Evolutionary conservation across 352 stramenopile genomes (phyloP).

Genomic region (Phytophthora ramorum): DNA sequence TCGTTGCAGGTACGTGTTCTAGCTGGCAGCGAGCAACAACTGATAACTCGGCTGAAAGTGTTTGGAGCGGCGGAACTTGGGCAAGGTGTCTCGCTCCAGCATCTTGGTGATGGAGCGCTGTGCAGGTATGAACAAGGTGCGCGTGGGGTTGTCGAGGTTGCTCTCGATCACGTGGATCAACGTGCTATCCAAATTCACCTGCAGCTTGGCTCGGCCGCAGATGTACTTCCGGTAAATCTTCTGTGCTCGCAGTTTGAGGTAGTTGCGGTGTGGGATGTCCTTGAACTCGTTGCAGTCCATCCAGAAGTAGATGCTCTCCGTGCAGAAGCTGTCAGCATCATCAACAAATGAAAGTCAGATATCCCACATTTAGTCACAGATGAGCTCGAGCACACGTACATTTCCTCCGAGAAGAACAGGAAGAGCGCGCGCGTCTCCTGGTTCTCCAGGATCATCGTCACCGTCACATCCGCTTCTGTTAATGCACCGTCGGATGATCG

Average conservation of each 20-base stretch:
- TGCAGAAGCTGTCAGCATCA: conserved; percentile 66
- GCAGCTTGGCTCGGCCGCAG: conserved; percentile 61
- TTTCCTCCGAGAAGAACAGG: conserved; percentile 80
- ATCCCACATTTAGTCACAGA: not conserved
- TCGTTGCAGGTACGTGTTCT: conserved; percentile 10
- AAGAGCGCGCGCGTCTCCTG: conserved; percentile 69
- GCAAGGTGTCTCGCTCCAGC: conserved; percentile 76
- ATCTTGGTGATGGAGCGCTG: conserved; percentile 80
- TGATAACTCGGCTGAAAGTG: conserved; percentile 57
- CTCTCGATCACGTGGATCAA: conserved; percentile 64
- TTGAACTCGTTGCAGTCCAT: conserved; percentile 87
- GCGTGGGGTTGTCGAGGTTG: conserved; percentile 61
- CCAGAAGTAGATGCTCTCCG: conserved; percentile 87
- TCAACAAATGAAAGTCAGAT: conserved; percentile 7
- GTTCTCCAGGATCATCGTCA: conserved; percentile 69
- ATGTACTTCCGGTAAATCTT: conserved; percentile 89
- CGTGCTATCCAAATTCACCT: conserved; percentile 73
- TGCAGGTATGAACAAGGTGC: conserved; percentile 63
- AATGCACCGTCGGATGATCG: conserved; percentile 5
- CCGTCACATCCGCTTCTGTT: conserved; percentile 51
- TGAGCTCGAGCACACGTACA: conserved; percentile 47
- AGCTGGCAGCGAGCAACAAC: conserved; percentile 36
- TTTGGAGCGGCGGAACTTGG: conserved; percentile 78
- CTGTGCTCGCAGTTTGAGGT: conserved; percentile 77
- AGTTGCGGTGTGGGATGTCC: conserved; percentile 74